Percentiles rank a stretch among this genome's conserved stretches.
phyloP scores from a whole-genome alignment of 176 grass and related monocot genomes.

The Hsuehochloa calcarea region DNA sequence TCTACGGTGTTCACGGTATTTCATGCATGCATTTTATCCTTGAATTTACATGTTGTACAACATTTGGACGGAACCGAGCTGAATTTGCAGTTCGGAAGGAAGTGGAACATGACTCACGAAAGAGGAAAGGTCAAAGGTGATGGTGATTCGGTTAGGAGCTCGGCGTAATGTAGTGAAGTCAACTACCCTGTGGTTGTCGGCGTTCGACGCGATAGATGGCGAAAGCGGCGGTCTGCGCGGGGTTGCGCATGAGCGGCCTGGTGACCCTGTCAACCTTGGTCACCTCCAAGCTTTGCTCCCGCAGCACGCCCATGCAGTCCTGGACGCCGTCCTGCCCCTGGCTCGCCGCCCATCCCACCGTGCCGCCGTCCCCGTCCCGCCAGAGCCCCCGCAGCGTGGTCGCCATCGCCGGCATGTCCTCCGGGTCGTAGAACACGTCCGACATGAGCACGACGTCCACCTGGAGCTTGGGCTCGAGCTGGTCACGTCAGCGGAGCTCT shows the following conservation, averaged over 20 bases:
- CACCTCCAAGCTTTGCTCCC: conserved; percentile 46
- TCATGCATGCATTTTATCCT: background rate
- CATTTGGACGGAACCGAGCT: background rate
- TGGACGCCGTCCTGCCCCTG: conserved; percentile 46
- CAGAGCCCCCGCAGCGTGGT: conserved; percentile 39
- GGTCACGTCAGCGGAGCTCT: conserved; percentile 49
- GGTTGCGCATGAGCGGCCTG: conserved; percentile 27
- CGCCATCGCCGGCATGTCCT: conserved; percentile 52
- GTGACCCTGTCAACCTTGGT: conserved; percentile 31
- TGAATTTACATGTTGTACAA: background rate
- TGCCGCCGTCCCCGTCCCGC: background rate
- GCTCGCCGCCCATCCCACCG: conserved; percentile 49
- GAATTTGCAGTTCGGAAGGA: background rate
- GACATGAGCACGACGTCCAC: conserved; percentile 63
- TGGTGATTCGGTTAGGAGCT: background rate
- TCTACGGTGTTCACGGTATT: background rate
- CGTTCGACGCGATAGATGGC: conserved; percentile 33
- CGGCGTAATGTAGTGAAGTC: background rate
- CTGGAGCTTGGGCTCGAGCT: background rate
- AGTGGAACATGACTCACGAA: background rate
- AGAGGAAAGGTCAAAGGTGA: background rate
- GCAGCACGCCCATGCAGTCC: conserved; percentile 48
- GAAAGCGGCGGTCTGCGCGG: conserved; percentile 24
- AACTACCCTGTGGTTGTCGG: background rate
- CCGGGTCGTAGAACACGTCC: conserved; percentile 66